Conservation (phyloP, 78 protist genomes). For the Goniomonas avonlea region DNA sequence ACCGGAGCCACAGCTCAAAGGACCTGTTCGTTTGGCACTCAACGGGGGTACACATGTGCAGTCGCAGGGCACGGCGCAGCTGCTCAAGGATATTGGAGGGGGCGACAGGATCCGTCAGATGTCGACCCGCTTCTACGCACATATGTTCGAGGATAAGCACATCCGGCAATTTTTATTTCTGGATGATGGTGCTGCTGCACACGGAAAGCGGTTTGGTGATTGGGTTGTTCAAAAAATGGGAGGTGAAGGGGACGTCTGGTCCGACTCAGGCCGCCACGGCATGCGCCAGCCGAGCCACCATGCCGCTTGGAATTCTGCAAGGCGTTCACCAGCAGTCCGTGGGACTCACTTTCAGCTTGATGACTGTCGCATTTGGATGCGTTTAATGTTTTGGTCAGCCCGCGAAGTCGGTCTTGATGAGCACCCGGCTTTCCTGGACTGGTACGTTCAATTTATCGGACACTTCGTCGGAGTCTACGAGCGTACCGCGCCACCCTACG, state of each 20-base stretch:
- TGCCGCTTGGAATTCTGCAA: neutral
- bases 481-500: neutral
- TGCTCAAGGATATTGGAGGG: neutral
- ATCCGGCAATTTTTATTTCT: neutral
- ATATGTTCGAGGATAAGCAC: neutral
- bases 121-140: neutral
- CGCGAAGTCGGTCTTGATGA: neutral
- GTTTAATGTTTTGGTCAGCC: neutral
- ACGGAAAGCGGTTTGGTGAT: neutral
- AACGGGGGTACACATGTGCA: neutral
- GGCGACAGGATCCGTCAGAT: constrained; percentile 3
- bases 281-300: neutral
- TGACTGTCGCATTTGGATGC: neutral
- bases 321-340: neutral
- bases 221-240: neutral
- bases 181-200: neutral
- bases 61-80: neutral
- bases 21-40: neutral
- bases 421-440: neutral
- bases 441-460: neutral
- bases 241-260: neutral
- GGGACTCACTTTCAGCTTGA: neutral
- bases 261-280: neutral
- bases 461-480: neutral
- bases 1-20: no score